These are phyloP conservation scores for Serpula lacrymans DNA, from an alignment of 768 basidiomycete genomes.

Conservation along the genomic window DNA sequence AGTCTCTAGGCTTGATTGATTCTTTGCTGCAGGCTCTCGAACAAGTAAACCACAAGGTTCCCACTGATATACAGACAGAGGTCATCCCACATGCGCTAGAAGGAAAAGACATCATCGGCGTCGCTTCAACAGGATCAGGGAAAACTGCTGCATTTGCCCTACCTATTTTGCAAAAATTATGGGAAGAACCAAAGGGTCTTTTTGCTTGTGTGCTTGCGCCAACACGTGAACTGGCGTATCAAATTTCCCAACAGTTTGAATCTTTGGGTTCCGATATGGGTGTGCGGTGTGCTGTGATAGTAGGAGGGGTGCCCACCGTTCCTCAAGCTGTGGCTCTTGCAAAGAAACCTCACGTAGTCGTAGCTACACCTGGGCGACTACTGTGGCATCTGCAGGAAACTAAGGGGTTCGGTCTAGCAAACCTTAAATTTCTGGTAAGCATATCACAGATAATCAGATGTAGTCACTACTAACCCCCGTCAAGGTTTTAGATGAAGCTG, in stretches of 20 bases:
- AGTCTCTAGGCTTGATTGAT: constrained; percentile 81
- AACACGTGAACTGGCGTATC: constrained; percentile 96
- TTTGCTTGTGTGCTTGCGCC: constrained; percentile 95
- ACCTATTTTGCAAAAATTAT: constrained; percentile 93
- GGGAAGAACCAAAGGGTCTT: constrained; percentile 91
- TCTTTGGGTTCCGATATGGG: constrained; percentile 90
- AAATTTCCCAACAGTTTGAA: constrained; percentile 97
- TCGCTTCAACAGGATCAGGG: constrained; percentile 96
- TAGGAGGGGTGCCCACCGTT: constrained; percentile 95
- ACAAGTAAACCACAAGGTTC: constrained; percentile 76
- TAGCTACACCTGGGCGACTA: constrained; percentile 92
- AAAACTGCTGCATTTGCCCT: constrained; percentile 98
- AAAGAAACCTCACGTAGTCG: constrained; percentile 91
- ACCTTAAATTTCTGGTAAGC: constrained; percentile 82
- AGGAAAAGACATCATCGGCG: constrained; percentile 94
- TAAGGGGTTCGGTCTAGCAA: constrained; percentile 89
- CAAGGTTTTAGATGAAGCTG: constrained; percentile 97
- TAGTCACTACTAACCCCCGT: constrained; percentile 5
- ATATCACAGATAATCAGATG: neutral
- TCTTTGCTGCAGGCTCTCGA: constrained; percentile 85
- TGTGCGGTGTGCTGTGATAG: constrained; percentile 84
- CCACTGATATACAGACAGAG: constrained; percentile 88
- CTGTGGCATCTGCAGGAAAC: constrained; percentile 95
- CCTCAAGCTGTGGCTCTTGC: constrained; percentile 88
- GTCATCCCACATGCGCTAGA: constrained; percentile 83